Evolutionary conservation across 2,329 filamentous ascomycete genomes (phyloP).

Genomic region (Colletotrichum sp.): DNA sequence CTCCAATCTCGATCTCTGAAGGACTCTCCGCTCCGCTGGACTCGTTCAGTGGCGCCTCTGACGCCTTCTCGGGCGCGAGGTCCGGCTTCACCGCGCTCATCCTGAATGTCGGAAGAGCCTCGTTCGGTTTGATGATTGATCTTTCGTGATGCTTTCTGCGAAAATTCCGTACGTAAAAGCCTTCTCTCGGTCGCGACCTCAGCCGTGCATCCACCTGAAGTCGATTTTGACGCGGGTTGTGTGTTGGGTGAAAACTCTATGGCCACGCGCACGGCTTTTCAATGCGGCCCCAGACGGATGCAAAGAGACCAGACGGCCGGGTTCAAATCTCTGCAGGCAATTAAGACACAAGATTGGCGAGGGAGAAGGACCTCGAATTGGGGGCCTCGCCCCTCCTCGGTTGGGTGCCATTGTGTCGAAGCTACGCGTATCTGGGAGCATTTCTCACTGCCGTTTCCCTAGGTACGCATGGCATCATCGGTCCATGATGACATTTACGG

Average conservation of each 20-base stretch:
- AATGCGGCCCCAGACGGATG: background rate
- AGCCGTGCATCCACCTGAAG: background rate
- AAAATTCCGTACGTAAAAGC: background rate
- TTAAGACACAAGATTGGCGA: background rate
- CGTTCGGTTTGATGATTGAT: background rate
- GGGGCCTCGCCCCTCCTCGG: background rate
- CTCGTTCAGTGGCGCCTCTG: background rate
- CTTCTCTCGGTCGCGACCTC: background rate
- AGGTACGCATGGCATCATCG: slow-evolving; percentile 14
- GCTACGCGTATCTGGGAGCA: background rate
- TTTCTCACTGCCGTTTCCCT: background rate
- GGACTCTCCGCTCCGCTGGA: background rate
- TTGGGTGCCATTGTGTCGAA: background rate
- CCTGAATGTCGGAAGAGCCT: background rate
- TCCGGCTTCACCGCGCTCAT: slow-evolving; percentile 1
- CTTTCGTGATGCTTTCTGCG: background rate
- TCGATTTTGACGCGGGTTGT: background rate
- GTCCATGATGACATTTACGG: slow-evolving; percentile 16
- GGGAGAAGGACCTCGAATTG: background rate
- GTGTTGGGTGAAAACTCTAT: background rate
- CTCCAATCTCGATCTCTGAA: background rate
- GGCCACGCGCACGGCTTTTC: slow-evolving; percentile 8
- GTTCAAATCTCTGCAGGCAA: background rate
- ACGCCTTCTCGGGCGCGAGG: slow-evolving; percentile 6
- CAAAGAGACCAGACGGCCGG: background rate